Percentiles rank a stretch among this genome's conserved stretches.
Evolutionary conservation across 495 filamentous ascomycete genomes (phyloP).

Genomic region (Talaromyces proteolyticus): DNA sequence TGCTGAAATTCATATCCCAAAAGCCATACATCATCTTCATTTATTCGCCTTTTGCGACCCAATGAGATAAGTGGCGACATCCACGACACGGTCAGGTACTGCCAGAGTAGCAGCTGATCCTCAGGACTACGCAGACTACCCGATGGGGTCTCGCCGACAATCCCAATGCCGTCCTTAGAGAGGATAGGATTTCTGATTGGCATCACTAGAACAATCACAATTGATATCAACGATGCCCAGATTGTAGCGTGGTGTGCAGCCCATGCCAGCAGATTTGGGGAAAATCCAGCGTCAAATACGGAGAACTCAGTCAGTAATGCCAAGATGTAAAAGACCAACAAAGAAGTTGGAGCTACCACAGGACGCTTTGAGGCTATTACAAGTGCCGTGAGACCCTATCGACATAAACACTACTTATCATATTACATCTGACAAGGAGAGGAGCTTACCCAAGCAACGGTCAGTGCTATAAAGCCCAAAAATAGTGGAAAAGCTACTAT

Average conservation of each 20-base stretch:
- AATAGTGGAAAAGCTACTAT: constrained; percentile 23
- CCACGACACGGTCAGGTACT: constrained; percentile 81
- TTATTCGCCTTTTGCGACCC: constrained; percentile 54
- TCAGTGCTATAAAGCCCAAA: constrained; percentile 13
- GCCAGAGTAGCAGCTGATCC: constrained; percentile 71
- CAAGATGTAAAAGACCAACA: constrained; percentile 25
- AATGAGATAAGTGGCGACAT: constrained; percentile 64
- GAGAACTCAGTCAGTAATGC: constrained; percentile 35
- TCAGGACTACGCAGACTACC: constrained; percentile 68
- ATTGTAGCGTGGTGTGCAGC: constrained; percentile 35
- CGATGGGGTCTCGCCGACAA: constrained; percentile 49
- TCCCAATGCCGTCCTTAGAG: constrained; percentile 55
- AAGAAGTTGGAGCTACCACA: constrained; percentile 27
- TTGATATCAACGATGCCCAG: constrained; percentile 31
- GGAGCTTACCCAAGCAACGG: constrained; percentile 42
- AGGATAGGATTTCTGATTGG: constrained; percentile 59
- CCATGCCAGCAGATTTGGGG: constrained; percentile 23
- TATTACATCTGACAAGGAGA: background rate
- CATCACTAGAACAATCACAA: constrained; percentile 59
- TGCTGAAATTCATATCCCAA: constrained; percentile 75
- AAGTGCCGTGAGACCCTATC: constrained; percentile 34
- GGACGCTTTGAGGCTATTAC: constrained; percentile 45
- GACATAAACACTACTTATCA: constrained; percentile 2
- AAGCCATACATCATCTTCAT: constrained; percentile 75
- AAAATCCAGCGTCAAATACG: constrained; percentile 23